Base-by-base conservation (phyloP, 192 early-diverging fungal genomes). In the Funneliformis mosseae region DNA sequence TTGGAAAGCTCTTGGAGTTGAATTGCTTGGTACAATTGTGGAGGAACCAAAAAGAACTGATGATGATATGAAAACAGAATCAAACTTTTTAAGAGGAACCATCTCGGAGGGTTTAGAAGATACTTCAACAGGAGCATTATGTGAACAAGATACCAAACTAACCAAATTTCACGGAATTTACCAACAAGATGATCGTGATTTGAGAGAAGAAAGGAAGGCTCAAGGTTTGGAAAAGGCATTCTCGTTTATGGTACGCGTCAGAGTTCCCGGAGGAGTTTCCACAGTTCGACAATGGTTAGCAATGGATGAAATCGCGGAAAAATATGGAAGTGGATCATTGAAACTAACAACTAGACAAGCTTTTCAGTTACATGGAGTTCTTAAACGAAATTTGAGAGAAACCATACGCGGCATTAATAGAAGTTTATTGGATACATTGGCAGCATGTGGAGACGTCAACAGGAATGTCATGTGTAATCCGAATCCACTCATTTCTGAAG, bases 401-500 rank as follows among this genome's bases (percentile, higher is more conserved):
- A 90, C 95, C 74, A 97, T 97, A 81, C 95, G 95, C 76, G 93
- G 91, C 76, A 97, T 98, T 88, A 98, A 98, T 88, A 92, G 92
- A 76, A 90, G 90, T 33, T 86, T 97, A 68, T 91, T 98, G 86
- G 93, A 96, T 86, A 97, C 96, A 41, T 90, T 98, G 63, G 97
- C 97, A 59, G 97, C 97, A 66, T 98, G 97, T 85, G 97, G 97
- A 77, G 97, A 98, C 86, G 97, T 98, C 80, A 98, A 98, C 89
- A 92, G 97, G 78, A 98, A 97, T 89, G 95, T 98, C 77, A 96
- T 97, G 85, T 93, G 94, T 83, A 95, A 93, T 83, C 94, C 96
- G 76, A 94, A 96, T 85, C 95, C 96, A 83, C 86, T 90, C 39
- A 87, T 91, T 76, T 91, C 94, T 38, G 89, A 94, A 63, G 81